phyloP scores from a whole-genome alignment of 306 rosid genomes.

The Sindora glabra region DNA sequence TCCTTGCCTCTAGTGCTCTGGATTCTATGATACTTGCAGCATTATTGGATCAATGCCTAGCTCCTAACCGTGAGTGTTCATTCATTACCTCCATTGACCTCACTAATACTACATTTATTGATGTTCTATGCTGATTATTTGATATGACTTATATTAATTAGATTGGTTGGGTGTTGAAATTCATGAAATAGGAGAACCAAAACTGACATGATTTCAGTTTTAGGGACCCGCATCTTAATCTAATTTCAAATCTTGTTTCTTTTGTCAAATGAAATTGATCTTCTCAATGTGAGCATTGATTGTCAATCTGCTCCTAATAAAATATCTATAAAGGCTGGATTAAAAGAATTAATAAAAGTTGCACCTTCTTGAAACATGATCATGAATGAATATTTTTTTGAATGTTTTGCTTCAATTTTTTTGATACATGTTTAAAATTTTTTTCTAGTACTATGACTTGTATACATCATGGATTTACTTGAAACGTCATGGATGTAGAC shows the following conservation, averaged over 20 bases:
- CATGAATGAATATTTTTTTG: too few species aligned
- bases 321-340: conserved; percentile 44
- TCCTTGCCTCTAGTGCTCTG: conserved; percentile 55
- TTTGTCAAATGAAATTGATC: conserved; percentile 43
- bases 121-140: not conserved
- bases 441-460: too few species aligned
- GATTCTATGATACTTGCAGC: conserved; percentile 62
- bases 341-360: conserved; percentile 32
- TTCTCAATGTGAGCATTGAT: conserved; percentile 54
- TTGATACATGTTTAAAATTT: too few species aligned
- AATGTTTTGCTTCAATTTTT: too few species aligned
- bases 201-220: not conserved
- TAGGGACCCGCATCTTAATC: not conserved
- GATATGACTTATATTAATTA: not conserved
- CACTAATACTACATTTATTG: not conserved
- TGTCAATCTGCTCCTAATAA: conserved; percentile 44
- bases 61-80: conserved; percentile 35
- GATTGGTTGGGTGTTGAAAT: not conserved
- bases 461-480: too few species aligned
- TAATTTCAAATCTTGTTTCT: not conserved
- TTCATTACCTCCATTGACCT: not conserved
- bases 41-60: conserved; percentile 41
- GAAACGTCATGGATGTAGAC: too few species aligned
- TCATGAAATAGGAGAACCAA: not conserved
- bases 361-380: conserved; percentile 49